Evolutionary conservation across 2,329 filamentous ascomycete genomes (phyloP).

Genomic region (Aspergillus thermomutatus): DNA sequence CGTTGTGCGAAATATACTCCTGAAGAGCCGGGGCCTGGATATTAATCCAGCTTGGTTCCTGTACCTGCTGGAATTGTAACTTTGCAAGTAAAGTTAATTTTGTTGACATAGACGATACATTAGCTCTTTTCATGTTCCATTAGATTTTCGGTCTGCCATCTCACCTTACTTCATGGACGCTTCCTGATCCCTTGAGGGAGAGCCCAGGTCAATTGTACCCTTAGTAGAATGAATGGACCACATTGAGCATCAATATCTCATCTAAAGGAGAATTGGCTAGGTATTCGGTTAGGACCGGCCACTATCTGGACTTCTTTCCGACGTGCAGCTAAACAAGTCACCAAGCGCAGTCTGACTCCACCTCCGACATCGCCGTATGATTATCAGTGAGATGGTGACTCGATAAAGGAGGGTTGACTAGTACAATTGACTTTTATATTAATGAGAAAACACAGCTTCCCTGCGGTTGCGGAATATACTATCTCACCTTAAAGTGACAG

Average conservation of each 20-base stretch:
- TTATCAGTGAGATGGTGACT: not conserved
- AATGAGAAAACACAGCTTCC: not conserved
- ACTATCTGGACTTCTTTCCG: not conserved
- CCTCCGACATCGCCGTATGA: conserved; percentile 8
- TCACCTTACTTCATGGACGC: not conserved
- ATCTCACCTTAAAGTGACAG: not conserved
- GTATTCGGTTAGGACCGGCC: not conserved
- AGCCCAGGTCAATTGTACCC: no score
- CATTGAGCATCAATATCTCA: no score
- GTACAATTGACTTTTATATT: not conserved
- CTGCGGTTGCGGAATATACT: not conserved
- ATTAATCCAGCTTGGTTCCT: not conserved
- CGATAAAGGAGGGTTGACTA: not conserved
- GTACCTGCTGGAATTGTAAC: not conserved
- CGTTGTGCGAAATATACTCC: not conserved
- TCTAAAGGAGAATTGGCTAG: not conserved
- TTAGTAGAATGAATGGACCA: no score
- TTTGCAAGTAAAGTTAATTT: not conserved
- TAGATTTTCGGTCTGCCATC: not conserved
- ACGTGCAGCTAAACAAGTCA: not conserved
- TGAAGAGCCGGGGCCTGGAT: not conserved
- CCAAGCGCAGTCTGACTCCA: not conserved
- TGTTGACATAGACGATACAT: not conserved
- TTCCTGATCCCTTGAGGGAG: no score
- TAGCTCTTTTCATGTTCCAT: not conserved